Evolutionary conservation across 1,284 basidiomycete genomes (phyloP), one percentile per base, ranked within the genome.

Genomic region (Austroboletus niveus): DNA sequence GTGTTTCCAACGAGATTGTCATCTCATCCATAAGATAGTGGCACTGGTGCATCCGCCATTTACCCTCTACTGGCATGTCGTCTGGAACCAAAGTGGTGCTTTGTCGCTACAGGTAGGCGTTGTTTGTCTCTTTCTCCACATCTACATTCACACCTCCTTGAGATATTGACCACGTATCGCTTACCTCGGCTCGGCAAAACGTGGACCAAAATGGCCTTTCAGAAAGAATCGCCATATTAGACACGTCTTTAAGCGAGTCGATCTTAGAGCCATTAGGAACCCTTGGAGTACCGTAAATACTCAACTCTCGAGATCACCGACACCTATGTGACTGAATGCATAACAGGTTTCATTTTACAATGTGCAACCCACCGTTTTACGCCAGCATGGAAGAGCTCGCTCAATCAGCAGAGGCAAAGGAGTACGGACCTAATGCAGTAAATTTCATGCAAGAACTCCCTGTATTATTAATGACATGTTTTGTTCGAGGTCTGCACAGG

Each of bases 321-420:
- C 34, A n/a, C 10, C 24, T 41, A 12, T 5, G 10, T 45, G 45
- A 49, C 49, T 49, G 22, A 54, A 40, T 11, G 5, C 10, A 41
- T 8, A 8, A 30, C 27, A 74, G 76, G 22, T 82, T 80, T 66
- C 78, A 84, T 52, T 91, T 95, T 59, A 84, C 84, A 0, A 92
- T 98, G 84, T 98, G 94, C 71, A 98, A 98, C 65, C 96, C 96
- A 0, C 95, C 95, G 0, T 98, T 98, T 70, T 98, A 96, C 64
- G 66, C 73, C 12, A 89, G 84, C 47, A 60, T 66, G 1, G 80
- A 84, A 22, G 94, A 98, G 51, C 80, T 94, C 5, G 59, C 63
- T 0, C 68, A 71, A 1, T 83, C 83, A 3, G 80, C 82, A 1
- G 77, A 77, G 17, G 70, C 71, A 7, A 96, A 97, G 61, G 79